Conservation (phyloP, 1,284 basidiomycete species). For the Paramarasmius palmivorus region DNA sequence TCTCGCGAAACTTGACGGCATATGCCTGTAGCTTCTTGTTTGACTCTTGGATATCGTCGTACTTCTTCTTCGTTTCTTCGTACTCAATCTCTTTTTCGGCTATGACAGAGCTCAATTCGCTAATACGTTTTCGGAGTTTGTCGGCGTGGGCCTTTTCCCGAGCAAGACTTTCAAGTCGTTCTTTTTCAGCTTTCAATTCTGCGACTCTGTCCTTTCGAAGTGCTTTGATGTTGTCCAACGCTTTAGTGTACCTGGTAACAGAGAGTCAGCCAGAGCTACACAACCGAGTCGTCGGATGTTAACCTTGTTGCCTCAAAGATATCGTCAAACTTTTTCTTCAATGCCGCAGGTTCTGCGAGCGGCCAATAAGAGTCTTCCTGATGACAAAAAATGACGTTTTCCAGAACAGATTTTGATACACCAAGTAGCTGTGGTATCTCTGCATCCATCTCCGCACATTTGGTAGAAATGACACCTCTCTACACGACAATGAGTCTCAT, state of each 20-base stretch:
- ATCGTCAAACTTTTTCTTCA: slow-evolving; percentile 99
- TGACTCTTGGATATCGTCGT: slow-evolving; percentile 66
- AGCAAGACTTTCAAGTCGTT: slow-evolving; percentile 79
- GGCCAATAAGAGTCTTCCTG: slow-evolving; percentile 99
- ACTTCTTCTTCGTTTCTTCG: slow-evolving; percentile 68
- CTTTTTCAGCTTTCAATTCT: slow-evolving; percentile 93
- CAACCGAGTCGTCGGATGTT: neutral
- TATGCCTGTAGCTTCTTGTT: slow-evolving; percentile 86
- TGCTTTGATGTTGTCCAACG: slow-evolving; percentile 89
- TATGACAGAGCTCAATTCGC: slow-evolving; percentile 63
- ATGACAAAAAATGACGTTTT: slow-evolving; percentile 99
- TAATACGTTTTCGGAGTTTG: slow-evolving; percentile 73
- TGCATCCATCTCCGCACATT: slow-evolving; percentile 93
- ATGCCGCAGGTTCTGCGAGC: slow-evolving; percentile 82
- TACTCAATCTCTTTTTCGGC: slow-evolving; percentile 75
- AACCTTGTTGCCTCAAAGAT: slow-evolving; percentile 98
- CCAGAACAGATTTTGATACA: slow-evolving; percentile 94
- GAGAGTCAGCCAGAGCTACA: neutral
- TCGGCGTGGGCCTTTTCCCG: slow-evolving; percentile 88
- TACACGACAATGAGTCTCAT: slow-evolving; percentile 29
- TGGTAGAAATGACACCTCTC: slow-evolving; percentile 90
- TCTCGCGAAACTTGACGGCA: slow-evolving; percentile 83
- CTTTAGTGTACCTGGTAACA: slow-evolving; percentile 85
- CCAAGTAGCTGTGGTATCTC: slow-evolving; percentile 95
- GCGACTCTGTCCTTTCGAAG: slow-evolving; percentile 88